Conservation (phyloP, 305 asterid species). For the Solanum chacoense region DNA sequence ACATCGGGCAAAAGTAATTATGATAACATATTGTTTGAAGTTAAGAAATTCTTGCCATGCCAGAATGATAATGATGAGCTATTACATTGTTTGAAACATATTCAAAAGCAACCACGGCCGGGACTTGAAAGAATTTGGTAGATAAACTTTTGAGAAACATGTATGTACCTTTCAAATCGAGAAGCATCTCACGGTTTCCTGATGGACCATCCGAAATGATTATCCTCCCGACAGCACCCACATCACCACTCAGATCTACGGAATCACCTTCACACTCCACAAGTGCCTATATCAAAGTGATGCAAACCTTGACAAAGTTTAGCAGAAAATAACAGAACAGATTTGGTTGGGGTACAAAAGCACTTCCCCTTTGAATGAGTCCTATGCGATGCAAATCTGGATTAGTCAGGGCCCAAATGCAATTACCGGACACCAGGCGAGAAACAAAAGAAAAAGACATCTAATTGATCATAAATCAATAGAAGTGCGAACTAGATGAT, state of each 20-base stretch:
- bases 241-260: slow-evolving; percentile 87
- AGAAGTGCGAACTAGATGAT: background rate
- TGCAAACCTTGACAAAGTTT: background rate
- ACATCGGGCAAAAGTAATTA: background rate
- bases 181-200: slow-evolving; percentile 50
- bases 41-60: background rate
- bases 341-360: background rate
- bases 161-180: slow-evolving; percentile 77
- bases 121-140: background rate
- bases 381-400: background rate
- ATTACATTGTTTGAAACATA: background rate
- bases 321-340: background rate
- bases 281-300: slow-evolving; percentile 48
- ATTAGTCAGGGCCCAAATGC: background rate
- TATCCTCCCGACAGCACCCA: slow-evolving; percentile 80
- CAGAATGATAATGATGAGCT: background rate
- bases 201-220: slow-evolving; percentile 55
- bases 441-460: background rate
- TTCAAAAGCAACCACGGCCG: background rate
- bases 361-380: background rate
- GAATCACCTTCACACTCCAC: slow-evolving; percentile 91
- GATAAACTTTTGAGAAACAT: slow-evolving; percentile 1
- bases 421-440: background rate
- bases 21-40: background rate
- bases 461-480: background rate